Evolutionary conservation across 768 basidiomycete genomes (phyloP).

Genomic region (Polyporus arcularius): DNA sequence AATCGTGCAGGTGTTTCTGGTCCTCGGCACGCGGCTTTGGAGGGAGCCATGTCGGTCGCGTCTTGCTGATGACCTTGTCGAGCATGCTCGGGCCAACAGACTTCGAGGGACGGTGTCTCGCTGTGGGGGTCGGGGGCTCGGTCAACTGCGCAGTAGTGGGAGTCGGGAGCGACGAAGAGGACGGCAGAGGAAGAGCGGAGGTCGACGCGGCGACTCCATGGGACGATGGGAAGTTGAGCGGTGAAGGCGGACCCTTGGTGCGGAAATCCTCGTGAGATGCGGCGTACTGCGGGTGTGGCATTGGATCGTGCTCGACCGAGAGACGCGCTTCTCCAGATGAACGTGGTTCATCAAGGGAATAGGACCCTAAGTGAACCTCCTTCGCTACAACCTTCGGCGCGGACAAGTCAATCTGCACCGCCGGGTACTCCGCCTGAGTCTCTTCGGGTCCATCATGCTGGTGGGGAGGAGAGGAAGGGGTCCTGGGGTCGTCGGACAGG

Average conservation of each 20-base stretch:
- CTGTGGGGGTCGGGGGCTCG: slow-evolving; percentile 19
- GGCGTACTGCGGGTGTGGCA: slow-evolving; percentile 7
- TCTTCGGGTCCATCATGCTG: slow-evolving; percentile 12
- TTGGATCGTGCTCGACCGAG: not conserved
- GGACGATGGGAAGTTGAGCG: slow-evolving; percentile 1
- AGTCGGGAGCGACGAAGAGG: slow-evolving; percentile 34
- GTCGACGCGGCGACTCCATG: slow-evolving; percentile 18
- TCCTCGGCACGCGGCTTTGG: slow-evolving; percentile 81
- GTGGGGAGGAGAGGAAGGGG: slow-evolving; percentile 15
- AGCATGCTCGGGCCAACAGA: slow-evolving; percentile 69
- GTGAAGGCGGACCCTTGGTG: slow-evolving; percentile 10
- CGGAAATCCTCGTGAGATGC: slow-evolving; percentile 16
- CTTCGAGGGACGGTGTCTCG: slow-evolving; percentile 45
- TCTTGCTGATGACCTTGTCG: slow-evolving; percentile 81
- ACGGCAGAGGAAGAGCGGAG: slow-evolving; percentile 31
- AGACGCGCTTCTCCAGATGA: not conserved
- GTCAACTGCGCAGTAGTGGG: slow-evolving; percentile 23
- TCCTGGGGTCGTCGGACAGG: slow-evolving; percentile 5
- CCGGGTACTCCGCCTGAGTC: slow-evolving; percentile 16
- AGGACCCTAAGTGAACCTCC: slow-evolving; percentile 4
- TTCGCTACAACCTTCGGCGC: slow-evolving; percentile 4
- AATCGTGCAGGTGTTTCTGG: slow-evolving; percentile 79
- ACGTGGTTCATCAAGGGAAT: not conserved
- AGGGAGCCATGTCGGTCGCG: slow-evolving; percentile 82
- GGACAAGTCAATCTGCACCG: slow-evolving; percentile 24